Base-by-base conservation (phyloP, 192 early-diverging fungal genomes). In the Geranomyces variabilis region DNA sequence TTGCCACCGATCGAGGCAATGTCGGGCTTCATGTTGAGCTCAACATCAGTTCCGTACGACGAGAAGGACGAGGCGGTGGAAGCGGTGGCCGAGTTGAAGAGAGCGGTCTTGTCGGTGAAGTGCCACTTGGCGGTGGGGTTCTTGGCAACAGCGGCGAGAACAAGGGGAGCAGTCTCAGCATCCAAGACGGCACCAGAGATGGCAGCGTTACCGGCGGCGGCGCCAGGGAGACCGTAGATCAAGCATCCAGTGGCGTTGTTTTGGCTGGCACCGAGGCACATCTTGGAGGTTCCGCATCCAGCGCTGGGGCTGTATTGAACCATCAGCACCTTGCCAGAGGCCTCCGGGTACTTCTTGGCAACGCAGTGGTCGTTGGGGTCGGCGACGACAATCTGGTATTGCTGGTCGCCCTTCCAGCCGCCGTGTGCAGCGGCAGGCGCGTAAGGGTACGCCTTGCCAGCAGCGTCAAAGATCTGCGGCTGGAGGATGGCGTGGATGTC, bases 21-120 rank as follows among this genome's bases (percentile, higher is more conserved):
- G 34, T 79, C 73, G 21, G 81, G 81, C 75, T 91, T 90, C 17
- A 88, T 70, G 22, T 84, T 77, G 53, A 95, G 76, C 60, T 93
- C 86, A 41, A 81, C 81, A 45, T 83, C 87, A 0, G 91, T 86
- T 30, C 95, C 95, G 71, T 84, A 84, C 21, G 90, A 91, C 14
- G 90, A 90, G 67, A 91, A 94, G 41, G 60, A 57, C 13, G 93
- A 93, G 7, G 93, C 71, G 33, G 78, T 88, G 34, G 86, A 86
- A 33, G 84, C 89, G 6, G 83, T 70, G 0, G 80, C 73, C 53
- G 85, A 82, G n/a, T 47, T 62, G 45, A 79, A 70, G n/a, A 82
- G 74, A 45, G 79, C 74, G 0, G 79, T 74, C 7, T 79, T 74
- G 69, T 81, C 74, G 21, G 83, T 84, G 22, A 87, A 85, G 19